These are phyloP conservation scores for Entonaema liquescens DNA, from an alignment of 495 filamentous ascomycete genomes.

Conservation along the genomic window DNA sequence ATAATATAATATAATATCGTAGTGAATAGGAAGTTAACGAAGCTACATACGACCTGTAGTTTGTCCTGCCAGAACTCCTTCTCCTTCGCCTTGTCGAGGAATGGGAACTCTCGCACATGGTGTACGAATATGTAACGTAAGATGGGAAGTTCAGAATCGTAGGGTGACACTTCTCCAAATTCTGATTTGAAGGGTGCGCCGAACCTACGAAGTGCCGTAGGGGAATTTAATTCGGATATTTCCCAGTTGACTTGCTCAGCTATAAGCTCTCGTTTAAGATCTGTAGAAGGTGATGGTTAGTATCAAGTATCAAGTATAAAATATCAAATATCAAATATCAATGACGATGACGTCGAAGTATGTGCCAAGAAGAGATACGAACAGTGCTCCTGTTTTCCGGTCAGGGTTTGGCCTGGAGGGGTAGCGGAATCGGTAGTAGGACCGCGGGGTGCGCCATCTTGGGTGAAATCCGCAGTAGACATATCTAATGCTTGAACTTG, in stretches of 20 bases:
- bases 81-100: conserved; percentile 92
- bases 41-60: conserved; percentile 81
- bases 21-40: background rate
- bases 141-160: conserved; percentile 94
- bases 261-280: conserved; percentile 95
- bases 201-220: conserved; percentile 93
- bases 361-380: conserved; percentile 41
- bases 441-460: conserved; percentile 35
- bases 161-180: conserved; percentile 88
- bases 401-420: conserved; percentile 62
- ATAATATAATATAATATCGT: background rate
- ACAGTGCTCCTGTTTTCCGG: conserved; percentile 99
- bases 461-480: conserved; percentile 35
- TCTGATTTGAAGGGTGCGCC: conserved; percentile 94
- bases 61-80: conserved; percentile 99
- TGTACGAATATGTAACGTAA: conserved; percentile 97
- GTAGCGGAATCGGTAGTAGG: conserved; percentile 20
- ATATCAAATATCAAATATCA: no score
- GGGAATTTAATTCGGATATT: conserved; percentile 89
- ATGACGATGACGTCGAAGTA: background rate
- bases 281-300: conserved; percentile 60
- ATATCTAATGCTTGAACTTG: conserved; percentile 28
- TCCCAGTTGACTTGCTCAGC: conserved; percentile 88
- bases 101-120: conserved; percentile 97
- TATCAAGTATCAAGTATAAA: no score